Conservation (phyloP, 2,329 filamentous ascomycete species). For the Fusarium keratoplasticum region DNA sequence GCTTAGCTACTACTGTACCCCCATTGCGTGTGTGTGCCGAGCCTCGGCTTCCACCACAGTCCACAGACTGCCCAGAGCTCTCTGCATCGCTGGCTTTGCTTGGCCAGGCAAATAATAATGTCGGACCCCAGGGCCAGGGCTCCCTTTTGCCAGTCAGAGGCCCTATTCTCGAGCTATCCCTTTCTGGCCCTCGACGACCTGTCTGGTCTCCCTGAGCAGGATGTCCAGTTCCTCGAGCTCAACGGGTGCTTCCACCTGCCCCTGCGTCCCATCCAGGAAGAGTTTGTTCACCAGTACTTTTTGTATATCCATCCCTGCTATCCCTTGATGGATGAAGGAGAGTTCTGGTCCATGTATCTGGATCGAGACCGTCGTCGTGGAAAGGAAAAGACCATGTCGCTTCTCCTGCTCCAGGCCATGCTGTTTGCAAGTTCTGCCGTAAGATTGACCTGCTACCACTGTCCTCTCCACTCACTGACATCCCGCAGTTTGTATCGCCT, state of each 20-base stretch:
- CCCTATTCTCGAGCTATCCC: constrained; percentile 1
- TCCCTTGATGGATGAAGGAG: constrained; percentile 17
- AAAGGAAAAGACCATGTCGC: neutral
- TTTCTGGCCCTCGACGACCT: constrained; percentile 1
- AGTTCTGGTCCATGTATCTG: constrained; percentile 35
- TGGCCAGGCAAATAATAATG: neutral
- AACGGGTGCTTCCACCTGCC: constrained; percentile 12
- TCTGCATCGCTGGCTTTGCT: neutral
- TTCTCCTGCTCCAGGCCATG: constrained; percentile 24
- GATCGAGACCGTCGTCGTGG: neutral
- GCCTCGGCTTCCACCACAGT: neutral
- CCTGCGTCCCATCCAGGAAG: constrained; percentile 4
- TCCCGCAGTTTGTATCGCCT: constrained; percentile 20
- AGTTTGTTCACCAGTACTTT: constrained; percentile 14
- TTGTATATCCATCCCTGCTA: constrained; percentile 30
- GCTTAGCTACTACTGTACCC: neutral
- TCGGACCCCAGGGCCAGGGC: neutral
- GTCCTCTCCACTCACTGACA: neutral
- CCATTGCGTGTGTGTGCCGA: neutral
- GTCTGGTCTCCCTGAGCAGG: constrained; percentile 1
- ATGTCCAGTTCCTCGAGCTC: constrained; percentile 12
- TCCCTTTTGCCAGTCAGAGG: constrained; percentile 9
- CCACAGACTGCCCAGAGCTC: neutral
- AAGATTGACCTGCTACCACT: fast-evolving
- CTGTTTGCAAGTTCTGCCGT: constrained; percentile 33